A percentile compares a stretch with the other conserved stretches of the same genome.
Conservation (phyloP, 441 rosid genomes). For the Adansonia grandidieri region DNA sequence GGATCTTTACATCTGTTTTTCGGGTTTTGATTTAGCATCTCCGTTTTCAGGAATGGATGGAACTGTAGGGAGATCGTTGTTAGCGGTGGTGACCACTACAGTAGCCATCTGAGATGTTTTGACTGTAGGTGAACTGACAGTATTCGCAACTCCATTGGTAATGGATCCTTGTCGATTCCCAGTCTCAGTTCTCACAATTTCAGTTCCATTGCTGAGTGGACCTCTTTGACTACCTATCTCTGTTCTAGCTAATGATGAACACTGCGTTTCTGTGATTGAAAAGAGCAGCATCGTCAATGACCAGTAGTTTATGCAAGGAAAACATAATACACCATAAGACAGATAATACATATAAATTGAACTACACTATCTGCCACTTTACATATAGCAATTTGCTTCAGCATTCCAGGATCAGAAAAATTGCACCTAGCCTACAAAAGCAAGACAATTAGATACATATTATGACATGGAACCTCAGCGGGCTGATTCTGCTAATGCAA, state of each 20-base stretch:
- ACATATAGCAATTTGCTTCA: constrained; percentile 13
- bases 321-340: background rate
- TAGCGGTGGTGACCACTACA: constrained; percentile 30
- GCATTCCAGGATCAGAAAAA: background rate
- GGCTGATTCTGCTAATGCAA: background rate
- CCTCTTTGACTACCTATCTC: constrained; percentile 55
- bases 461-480: background rate
- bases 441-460: background rate
- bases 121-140: constrained; percentile 38
- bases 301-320: background rate
- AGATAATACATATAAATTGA: background rate
- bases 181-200: constrained; percentile 48
- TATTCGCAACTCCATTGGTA: constrained; percentile 48
- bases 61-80: constrained; percentile 40
- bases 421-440: constrained; percentile 15
- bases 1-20: background rate
- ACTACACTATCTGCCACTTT: background rate
- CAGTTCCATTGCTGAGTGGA: constrained; percentile 39
- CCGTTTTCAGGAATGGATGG: constrained; percentile 52
- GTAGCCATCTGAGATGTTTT: constrained; percentile 39
- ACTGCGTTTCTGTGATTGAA: constrained; percentile 59
- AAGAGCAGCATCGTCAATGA: constrained; percentile 22
- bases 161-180: constrained; percentile 49
- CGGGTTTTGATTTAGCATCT: constrained; percentile 44
- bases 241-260: constrained; percentile 64